Percentiles rank a stretch among this genome's conserved stretches.
Evolutionary conservation across 352 stramenopile species (phyloP).

Genomic region (Globisporangium polare): DNA sequence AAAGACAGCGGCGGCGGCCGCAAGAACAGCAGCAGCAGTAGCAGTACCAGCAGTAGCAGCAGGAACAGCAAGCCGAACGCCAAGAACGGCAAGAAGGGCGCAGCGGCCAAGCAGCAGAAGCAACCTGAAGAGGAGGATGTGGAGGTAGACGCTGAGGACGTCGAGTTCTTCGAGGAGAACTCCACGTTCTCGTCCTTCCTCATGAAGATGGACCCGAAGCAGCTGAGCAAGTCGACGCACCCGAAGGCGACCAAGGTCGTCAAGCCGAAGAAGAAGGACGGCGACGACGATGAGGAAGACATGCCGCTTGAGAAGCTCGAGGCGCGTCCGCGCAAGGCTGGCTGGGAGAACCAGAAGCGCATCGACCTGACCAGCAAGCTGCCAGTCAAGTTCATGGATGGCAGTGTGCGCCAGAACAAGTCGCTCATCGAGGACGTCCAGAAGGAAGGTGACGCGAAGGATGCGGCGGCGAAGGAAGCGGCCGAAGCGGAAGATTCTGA

Average conservation of each 20-base stretch:
- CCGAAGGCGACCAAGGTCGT: slow-evolving; percentile 31
- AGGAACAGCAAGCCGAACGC: slow-evolving; percentile 7
- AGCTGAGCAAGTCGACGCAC: slow-evolving; percentile 43
- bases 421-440: slow-evolving; percentile 42
- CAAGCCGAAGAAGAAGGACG: slow-evolving; percentile 21
- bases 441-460: slow-evolving; percentile 18
- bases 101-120: slow-evolving; percentile 21
- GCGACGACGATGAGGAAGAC: slow-evolving; percentile 28
- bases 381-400: slow-evolving; percentile 86
- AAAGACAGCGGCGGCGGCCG: slow-evolving; percentile 2
- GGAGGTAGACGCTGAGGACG: slow-evolving; percentile 73
- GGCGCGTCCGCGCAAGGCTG: slow-evolving; percentile 53
- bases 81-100: slow-evolving; percentile 4
- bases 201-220: slow-evolving; percentile 72
- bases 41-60: slow-evolving; percentile 24
- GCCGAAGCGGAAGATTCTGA: slow-evolving; percentile 32
- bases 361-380: slow-evolving; percentile 67
- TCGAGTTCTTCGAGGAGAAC: slow-evolving; percentile 78
- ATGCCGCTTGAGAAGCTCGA: slow-evolving; percentile 79
- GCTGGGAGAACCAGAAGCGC: slow-evolving; percentile 54
- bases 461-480: slow-evolving; percentile 27
- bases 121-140: slow-evolving; percentile 38
- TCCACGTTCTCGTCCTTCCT: slow-evolving; percentile 69
- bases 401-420: slow-evolving; percentile 74
- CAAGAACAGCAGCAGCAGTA: slow-evolving; percentile 8